phyloP scores from a whole-genome alignment of 768 basidiomycete species.

The Sporobolomyces pararoseus region DNA sequence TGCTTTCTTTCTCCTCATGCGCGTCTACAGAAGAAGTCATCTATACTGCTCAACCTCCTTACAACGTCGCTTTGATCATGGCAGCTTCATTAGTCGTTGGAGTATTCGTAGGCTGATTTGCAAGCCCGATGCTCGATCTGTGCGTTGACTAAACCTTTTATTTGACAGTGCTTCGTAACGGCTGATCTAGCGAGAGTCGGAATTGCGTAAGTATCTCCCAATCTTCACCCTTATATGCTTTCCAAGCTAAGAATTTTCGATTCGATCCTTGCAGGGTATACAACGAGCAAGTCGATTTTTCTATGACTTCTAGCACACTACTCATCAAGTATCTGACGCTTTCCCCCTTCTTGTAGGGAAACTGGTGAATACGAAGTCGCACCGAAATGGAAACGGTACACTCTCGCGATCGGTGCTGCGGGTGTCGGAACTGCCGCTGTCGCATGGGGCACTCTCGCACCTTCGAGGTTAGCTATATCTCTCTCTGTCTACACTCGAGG shows the following conservation, averaged over 20 bases:
- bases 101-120: constrained; percentile 32
- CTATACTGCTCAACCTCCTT: constrained; percentile 22
- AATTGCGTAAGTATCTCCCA: constrained; percentile 5
- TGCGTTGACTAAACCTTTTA: no score
- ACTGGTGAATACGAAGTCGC: constrained; percentile 29
- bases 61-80: constrained; percentile 32
- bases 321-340: neutral
- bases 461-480: constrained; percentile 11
- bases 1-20: neutral
- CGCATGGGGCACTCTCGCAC: constrained; percentile 15
- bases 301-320: neutral
- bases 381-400: constrained; percentile 34
- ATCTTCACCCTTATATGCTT: neutral
- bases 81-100: constrained; percentile 19
- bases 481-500: neutral
- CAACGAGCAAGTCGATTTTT: constrained; percentile 12
- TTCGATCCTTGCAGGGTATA: neutral
- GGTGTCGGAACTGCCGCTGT: constrained; percentile 4
- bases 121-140: no score
- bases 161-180: constrained; percentile 9
- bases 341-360: neutral
- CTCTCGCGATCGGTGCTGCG: neutral
- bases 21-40: constrained; percentile 15
- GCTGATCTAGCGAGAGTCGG: constrained; percentile 33
- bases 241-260: neutral